These are phyloP conservation scores for Ciborinia camelliae DNA, from an alignment of 2,329 filamentous ascomycete species.

Conservation along the genomic window DNA sequence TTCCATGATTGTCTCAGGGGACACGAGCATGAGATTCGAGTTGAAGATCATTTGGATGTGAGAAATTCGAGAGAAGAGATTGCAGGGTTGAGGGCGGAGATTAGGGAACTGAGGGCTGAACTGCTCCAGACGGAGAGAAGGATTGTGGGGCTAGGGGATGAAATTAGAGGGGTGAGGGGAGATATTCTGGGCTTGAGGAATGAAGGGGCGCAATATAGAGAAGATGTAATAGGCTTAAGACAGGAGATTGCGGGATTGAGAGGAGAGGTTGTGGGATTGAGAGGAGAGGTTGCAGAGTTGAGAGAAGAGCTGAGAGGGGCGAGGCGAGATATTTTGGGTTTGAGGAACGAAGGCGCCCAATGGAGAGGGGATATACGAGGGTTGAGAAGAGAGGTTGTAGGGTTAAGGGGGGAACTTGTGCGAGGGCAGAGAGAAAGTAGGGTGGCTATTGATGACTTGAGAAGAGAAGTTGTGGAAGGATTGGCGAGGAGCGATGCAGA, in stretches of 20 bases:
- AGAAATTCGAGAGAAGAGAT: background rate
- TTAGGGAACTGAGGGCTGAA: background rate
- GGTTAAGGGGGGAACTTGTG: background rate
- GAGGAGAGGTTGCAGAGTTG: background rate
- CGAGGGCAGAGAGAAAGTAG: background rate
- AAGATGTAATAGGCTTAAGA: background rate
- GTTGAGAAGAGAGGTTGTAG: background rate
- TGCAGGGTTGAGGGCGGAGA: background rate
- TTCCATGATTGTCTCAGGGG: background rate
- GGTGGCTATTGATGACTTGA: background rate
- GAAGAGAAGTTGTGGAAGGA: slow-evolving; percentile 7
- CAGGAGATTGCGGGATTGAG: background rate
- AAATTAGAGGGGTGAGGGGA: background rate
- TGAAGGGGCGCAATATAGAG: background rate
- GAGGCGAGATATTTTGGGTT: background rate
- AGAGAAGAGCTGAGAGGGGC: background rate
- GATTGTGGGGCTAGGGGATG: background rate
- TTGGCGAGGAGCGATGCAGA: background rate
- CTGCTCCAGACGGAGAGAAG: background rate
- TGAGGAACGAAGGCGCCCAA: background rate
- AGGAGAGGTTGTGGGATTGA: background rate
- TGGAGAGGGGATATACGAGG: background rate
- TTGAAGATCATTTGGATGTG: background rate
- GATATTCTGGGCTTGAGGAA: background rate
- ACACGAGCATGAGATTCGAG: background rate